Evolutionary conservation across 2,329 filamentous ascomycete genomes (phyloP), one percentile per base, ranked within the genome.

Genomic region (Fusarium haematococcum): DNA sequence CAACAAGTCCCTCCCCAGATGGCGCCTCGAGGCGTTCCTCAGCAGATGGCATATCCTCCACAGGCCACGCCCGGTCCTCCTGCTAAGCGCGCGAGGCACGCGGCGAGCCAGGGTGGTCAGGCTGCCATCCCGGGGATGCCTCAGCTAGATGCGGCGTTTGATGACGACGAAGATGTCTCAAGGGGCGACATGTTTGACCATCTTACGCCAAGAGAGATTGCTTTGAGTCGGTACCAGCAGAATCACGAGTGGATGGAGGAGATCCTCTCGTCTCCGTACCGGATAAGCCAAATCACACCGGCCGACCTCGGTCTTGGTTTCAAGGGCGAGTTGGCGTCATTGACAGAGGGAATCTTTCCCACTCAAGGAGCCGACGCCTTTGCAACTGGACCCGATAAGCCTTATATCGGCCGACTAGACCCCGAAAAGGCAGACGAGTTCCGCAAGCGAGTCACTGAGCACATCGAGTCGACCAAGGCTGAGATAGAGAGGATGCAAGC

Each of bases 161-260:
- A 98, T 63, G 95, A 98, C 67, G 95, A 97, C 60, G 95, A 98
- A 81, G 96, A 98, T 79, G 93, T 93, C 4, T 93, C 93, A 8
- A 89, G 94, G 23, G 95, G 95, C 32, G 97, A 99, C 81, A 89
- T 95, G 81, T 94, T 99, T 79, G 97, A 99, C 80, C 91, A 95
- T 73, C 86, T 98, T 71, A 96, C 95, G 0, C 95, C 95, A 4
- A 90, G 95, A 50, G 97, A 99, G 73, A 93, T 99, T 70, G 97
- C 95, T 77, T 87, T 94, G 69, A 91, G 91, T 73, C 91, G 97
- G 65, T 99, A 98, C 82, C 93, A 93, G 81, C 95, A 98, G 80
- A 97, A 99, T 78, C 96, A 99, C 79, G 95, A 98, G 82, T 98
- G 96, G 97, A 98, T 99, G 94, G 97, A 98, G 80, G 96, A 99